Base-by-base conservation (phyloP, 2,329 filamentous ascomycete genomes). In the Ophiostoma novo-ulmi region DNA sequence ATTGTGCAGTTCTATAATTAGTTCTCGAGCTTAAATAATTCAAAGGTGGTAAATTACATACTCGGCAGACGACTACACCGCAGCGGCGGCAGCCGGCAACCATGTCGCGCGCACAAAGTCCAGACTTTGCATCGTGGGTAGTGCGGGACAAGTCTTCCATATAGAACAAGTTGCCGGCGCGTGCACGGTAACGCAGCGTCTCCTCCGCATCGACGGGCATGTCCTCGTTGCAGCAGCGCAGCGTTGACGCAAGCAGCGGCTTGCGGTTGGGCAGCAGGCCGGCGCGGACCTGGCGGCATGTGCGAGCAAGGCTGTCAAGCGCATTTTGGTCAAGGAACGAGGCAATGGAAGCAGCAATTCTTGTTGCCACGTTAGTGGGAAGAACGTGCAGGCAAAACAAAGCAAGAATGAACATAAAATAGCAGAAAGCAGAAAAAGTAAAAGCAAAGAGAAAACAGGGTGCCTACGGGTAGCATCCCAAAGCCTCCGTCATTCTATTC, bases 91-190 rank as follows among this genome's bases (percentile, higher is more conserved):
- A 97, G 75, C 91, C 89, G 61, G 85, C 87, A 5, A 98, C 94
- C 87, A 97, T 87, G 79, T 97, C 94, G 73, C 92, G 85, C 31
- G 94, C 94, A 78, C 94, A 98, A 75, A 85, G 85, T 5, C 91
- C 89, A 38, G 91, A 84, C 79, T 92, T 94, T 69, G 90, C 89
- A 73, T 84, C 81, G 75, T 82, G 83, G 70, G 84, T 75, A 1
- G 76, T 74, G 61, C 79, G 75, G 44, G 81, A 80, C 63, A 81
- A 81, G 70, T 87, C 83, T 72, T 87, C 82, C 81, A 88, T 85
- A 75, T 87, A 87, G 76, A 83, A 85, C 85, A 84, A 87, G 77
- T 86, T 85, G 72, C 82, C 81, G 41, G 85, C 85, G 70, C 85
- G 82, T 64, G 86, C 84, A 38, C 87, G 84, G 75, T 85, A 87